These are phyloP conservation scores for Phytophthora megakarya DNA, from an alignment of 352 stramenopile species.

Conservation along the genomic window DNA sequence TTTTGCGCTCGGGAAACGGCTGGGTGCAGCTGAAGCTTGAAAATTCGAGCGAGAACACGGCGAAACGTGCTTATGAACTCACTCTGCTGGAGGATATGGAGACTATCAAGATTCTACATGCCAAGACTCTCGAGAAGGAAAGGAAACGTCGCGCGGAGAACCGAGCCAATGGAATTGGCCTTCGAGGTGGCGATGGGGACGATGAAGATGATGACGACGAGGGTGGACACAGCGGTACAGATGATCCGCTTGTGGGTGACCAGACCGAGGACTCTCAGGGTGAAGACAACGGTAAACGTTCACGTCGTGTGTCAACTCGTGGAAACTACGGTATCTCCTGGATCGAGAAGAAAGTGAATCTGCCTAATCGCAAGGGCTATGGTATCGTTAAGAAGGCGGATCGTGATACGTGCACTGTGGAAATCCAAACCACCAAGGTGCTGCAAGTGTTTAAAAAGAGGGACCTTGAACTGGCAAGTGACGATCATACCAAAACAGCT, in stretches of 20 bases:
- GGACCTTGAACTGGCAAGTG: constrained; percentile 78
- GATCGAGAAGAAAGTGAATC: constrained; percentile 85
- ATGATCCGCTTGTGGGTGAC: constrained; percentile 55
- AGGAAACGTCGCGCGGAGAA: constrained; percentile 52
- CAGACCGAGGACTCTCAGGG: constrained; percentile 82
- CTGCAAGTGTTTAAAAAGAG: constrained; percentile 89
- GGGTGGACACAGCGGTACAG: constrained; percentile 49
- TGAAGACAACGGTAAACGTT: constrained; percentile 76
- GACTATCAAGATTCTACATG: constrained; percentile 77
- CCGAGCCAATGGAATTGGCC: constrained; percentile 27
- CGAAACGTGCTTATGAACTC: constrained; percentile 87
- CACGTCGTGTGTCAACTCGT: constrained; percentile 68
- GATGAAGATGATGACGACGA: constrained; percentile 68
- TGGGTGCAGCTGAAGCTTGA: constrained; percentile 87
- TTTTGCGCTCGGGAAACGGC: constrained; percentile 86
- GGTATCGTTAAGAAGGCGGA: constrained; percentile 86
- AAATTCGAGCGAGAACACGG: constrained; percentile 86
- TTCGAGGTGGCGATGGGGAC: constrained; percentile 42
- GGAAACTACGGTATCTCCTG: constrained; percentile 88
- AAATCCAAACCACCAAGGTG: constrained; percentile 70
- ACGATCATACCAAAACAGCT: constrained; percentile 56
- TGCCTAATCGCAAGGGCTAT: constrained; percentile 76
- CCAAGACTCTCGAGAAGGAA: constrained; percentile 65
- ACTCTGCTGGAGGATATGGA: constrained; percentile 85
- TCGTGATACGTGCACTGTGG: constrained; percentile 85